Evolutionary conservation across 495 filamentous ascomycete species (phyloP).

Genomic region (Penicillium diatomitis): DNA sequence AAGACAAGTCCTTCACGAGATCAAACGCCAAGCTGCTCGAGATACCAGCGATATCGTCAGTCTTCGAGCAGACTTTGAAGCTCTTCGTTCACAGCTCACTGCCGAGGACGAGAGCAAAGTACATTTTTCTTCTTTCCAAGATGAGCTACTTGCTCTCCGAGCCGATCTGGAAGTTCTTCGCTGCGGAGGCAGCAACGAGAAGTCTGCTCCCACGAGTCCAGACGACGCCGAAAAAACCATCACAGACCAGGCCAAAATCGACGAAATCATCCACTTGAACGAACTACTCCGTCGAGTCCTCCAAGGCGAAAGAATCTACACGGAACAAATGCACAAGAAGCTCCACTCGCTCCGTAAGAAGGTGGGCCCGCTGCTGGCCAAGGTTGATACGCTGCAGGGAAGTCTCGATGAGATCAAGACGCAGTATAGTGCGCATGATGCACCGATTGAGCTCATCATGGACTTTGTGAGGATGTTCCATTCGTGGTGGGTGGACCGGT

Average conservation of each 20-base stretch:
- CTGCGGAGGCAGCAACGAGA: too few species aligned
- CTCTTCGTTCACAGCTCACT: background rate
- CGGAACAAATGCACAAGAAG: background rate
- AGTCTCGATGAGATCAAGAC: background rate
- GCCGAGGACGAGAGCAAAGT: background rate
- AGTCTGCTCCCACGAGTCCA: too few species aligned
- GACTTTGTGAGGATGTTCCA: background rate
- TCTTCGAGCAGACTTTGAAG: background rate
- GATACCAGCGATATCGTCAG: background rate
- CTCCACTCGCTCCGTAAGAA: background rate
- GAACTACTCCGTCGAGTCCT: background rate
- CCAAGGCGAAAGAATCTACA: background rate
- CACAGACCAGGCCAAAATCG: background rate
- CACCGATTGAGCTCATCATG: background rate
- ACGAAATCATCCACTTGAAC: background rate
- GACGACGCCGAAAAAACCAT: too few species aligned
- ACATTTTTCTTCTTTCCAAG: too few species aligned
- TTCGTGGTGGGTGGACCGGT: background rate
- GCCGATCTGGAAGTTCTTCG: background rate
- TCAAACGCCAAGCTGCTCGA: background rate
- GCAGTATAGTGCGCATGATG: background rate
- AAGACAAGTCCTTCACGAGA: background rate
- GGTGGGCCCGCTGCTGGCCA: background rate
- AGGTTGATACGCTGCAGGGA: background rate
- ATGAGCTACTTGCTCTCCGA: background rate